These are phyloP conservation scores for Puya raimondii DNA, from an alignment of 176 grass and related monocot genomes.

Conservation along the genomic window DNA sequence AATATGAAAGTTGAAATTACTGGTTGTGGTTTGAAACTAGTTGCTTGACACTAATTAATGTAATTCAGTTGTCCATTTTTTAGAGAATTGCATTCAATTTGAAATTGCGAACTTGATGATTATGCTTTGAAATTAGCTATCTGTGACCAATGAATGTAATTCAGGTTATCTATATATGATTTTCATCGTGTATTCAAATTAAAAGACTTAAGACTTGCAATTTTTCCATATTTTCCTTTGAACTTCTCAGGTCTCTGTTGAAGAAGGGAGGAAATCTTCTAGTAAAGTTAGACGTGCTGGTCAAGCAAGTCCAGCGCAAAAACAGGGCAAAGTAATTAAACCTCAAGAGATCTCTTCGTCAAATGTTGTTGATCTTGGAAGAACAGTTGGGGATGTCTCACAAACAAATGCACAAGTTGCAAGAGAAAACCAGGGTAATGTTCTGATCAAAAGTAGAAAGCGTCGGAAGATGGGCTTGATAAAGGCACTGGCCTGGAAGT, in stretches of 20 bases:
- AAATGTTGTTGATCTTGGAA: constrained; percentile 45
- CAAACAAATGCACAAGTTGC: constrained; percentile 29
- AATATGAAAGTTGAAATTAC: too few relatives aligned
- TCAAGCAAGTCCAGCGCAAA: constrained; percentile 36
- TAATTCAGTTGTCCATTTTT: too few relatives aligned
- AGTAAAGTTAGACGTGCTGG: constrained; percentile 39
- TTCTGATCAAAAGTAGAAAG: constrained; percentile 46
- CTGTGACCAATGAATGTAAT: too few relatives aligned
- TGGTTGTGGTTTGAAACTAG: too few relatives aligned
- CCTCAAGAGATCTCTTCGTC: constrained; percentile 32
- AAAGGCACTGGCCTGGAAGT: constrained; percentile 45
- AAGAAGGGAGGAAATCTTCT: constrained; percentile 60
- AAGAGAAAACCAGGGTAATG: constrained; percentile 31
- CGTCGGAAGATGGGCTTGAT: constrained; percentile 61
- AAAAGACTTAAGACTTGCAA: not conserved
- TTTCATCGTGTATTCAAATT: not conserved
- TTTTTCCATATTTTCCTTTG: constrained; percentile 6
- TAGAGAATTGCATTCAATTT: too few relatives aligned
- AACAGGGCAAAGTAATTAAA: constrained; percentile 39
- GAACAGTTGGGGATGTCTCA: constrained; percentile 28
- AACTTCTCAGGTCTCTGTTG: constrained; percentile 49
- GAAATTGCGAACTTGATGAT: too few relatives aligned
- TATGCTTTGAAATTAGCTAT: too few relatives aligned
- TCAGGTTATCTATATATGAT: not conserved
- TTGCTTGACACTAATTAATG: too few relatives aligned